Base-by-base conservation (phyloP, 176 grass and related monocot genomes). In the Eragrostis curvula region DNA sequence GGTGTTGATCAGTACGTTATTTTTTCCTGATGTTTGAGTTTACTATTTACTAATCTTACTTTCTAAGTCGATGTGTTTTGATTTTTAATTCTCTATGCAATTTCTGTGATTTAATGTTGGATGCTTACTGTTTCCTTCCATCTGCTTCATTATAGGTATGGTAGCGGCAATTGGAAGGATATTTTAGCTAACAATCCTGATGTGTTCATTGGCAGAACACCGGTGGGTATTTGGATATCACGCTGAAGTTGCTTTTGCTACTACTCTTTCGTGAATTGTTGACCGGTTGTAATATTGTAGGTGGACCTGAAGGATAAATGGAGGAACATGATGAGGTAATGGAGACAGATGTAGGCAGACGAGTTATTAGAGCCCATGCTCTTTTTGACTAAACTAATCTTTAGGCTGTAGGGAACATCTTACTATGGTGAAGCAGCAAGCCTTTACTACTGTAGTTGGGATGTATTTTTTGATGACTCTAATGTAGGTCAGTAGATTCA, bases 281-380 rank as follows among this genome's bases (percentile, higher is more conserved):
- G 18, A 83, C 25, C 10, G 51, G 23, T 36, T 42, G 32, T 18
- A 45, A 45, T 72, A 39, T 28, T 47, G 70, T 64, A 97, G 94
- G 79, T 75, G 65, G 94, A 97, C 64, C 78, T 97, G 81, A 97
- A 97, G 82, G 94, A 97, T 66, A 97, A 97, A 42, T 97, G 94
- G 94, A 90, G 94, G 73, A 97, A 97, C 64, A 94, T 97, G 91
- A 91, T 40, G 32, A 85, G 84, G 25, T 77, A 85, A 47, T 24
- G 63, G 67, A 79, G 73, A 42, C 52, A 46, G n/a, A 13, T 65
- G n/a, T 62, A n/a, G n/a, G 56, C 62, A 56, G 14, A n/a, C 11
- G 30, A 30, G 32, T 12, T 60, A 63, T 15, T 58, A 24, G 7
- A 71, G 32, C 9, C 42, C 10, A 18, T 41, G 28, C 49, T 14